A percentile compares a stretch with the other conserved stretches of the same genome.
Conservation (phyloP, 2,329 filamentous ascomycete genomes). For the Lasiodiplodia sp. region DNA sequence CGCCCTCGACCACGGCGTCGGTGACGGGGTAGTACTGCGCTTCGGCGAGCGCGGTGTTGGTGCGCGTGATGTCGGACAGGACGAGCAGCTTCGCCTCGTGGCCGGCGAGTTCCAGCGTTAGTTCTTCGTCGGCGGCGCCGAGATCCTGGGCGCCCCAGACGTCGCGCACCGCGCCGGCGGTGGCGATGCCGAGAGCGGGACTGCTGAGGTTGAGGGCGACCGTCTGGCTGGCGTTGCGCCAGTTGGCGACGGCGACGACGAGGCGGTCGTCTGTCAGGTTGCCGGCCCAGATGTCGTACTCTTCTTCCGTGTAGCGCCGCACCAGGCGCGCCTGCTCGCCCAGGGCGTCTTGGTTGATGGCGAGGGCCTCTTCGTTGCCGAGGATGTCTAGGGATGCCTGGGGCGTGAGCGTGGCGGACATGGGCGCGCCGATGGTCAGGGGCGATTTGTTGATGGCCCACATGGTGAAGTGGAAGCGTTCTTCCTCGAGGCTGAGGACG, state of each 20-base stretch:
- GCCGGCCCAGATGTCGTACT: constrained; percentile 49
- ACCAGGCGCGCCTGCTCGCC: constrained; percentile 60
- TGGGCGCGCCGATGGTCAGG: constrained; percentile 50
- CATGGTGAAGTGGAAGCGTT: constrained; percentile 55
- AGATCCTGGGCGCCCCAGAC: constrained; percentile 34
- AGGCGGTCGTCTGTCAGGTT: constrained; percentile 45
- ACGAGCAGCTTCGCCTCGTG: constrained; percentile 44
- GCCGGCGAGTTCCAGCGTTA: constrained; percentile 28
- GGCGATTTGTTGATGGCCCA: constrained; percentile 58
- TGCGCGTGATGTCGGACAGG: constrained; percentile 43
- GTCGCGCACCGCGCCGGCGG: constrained; percentile 38
- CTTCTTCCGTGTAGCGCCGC: constrained; percentile 48
- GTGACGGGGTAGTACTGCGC: constrained; percentile 43
- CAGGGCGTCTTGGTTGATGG: constrained; percentile 65
- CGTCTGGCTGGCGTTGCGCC: constrained; percentile 43
- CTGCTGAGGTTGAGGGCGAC: constrained; percentile 43
- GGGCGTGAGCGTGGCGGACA: constrained; percentile 24
- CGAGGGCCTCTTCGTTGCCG: constrained; percentile 62
- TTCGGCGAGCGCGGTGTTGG: constrained; percentile 31
- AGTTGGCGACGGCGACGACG: constrained; percentile 49
- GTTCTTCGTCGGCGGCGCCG: constrained; percentile 29
- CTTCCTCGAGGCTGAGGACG: constrained; percentile 40
- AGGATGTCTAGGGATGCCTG: constrained; percentile 37
- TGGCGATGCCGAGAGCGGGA: constrained; percentile 33
- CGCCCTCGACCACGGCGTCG: constrained; percentile 42